phyloP scores from a whole-genome alignment of 495 filamentous ascomycete genomes.

The Astrocystis sublimbata region DNA sequence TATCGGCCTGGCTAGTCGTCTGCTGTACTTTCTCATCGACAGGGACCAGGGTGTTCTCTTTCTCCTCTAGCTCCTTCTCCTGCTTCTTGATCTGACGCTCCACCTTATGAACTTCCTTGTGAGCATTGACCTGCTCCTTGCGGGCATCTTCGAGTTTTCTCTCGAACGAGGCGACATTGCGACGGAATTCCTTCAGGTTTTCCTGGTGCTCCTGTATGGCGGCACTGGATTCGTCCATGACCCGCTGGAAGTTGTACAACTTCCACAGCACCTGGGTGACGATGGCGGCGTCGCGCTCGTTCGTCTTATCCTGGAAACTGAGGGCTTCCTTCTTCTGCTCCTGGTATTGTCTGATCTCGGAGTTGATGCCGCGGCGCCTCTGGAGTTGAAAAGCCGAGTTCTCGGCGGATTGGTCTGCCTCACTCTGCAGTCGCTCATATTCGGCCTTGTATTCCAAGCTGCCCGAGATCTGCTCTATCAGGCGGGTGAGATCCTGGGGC shows the following conservation, averaged over 20 bases:
- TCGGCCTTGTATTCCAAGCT: conserved; percentile 94
- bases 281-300: conserved; percentile 88
- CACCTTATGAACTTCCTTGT: conserved; percentile 75
- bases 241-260: conserved; percentile 88
- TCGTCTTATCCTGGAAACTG: conserved; percentile 80
- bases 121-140: conserved; percentile 75
- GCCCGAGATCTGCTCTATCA: conserved; percentile 97
- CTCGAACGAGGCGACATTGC: conserved; percentile 84
- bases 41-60: conserved; percentile 81
- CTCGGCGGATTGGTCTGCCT: conserved; percentile 83
- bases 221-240: conserved; percentile 87
- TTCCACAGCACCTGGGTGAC: conserved; percentile 97
- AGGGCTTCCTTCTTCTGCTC: conserved; percentile 97
- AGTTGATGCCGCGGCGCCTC: conserved; percentile 90
- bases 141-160: conserved; percentile 82
- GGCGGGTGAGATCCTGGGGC: conserved; percentile 85
- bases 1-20: conserved; percentile 67
- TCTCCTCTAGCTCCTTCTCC: conserved; percentile 85
- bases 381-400: conserved; percentile 84
- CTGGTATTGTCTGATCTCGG: conserved; percentile 95
- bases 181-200: conserved; percentile 89
- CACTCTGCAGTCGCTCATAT: conserved; percentile 84
- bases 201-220: conserved; percentile 94
- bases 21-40: conserved; percentile 92
- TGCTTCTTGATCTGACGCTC: conserved; percentile 81